Conservation (phyloP, 1,139 yeast genomes). For the Pichia sp. region DNA sequence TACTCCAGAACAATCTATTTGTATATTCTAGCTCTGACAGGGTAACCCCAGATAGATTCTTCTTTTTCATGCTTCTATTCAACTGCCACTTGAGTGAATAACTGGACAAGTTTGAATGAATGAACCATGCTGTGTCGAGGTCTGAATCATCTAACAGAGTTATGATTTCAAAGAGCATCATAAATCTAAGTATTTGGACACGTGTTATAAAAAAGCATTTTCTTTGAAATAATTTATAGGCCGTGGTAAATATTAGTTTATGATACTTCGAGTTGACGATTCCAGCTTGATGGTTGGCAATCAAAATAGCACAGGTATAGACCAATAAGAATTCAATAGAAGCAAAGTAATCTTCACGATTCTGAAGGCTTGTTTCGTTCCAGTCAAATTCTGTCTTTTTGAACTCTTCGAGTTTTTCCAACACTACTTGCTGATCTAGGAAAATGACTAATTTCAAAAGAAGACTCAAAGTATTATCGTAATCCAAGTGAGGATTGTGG, state of each 20-base stretch:
- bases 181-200: slow-evolving; percentile 33
- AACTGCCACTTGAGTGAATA: slow-evolving; percentile 10
- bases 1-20: slow-evolving; percentile 46
- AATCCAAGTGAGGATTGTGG: not conserved
- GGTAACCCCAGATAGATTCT: slow-evolving; percentile 28
- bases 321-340: slow-evolving; percentile 15
- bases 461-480: not conserved
- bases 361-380: not conserved
- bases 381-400: slow-evolving; percentile 26
- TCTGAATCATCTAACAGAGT: slow-evolving; percentile 24
- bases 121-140: slow-evolving; percentile 50
- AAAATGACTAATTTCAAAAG: slow-evolving; percentile 12
- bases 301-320: slow-evolving; percentile 7
- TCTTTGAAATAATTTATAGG: slow-evolving; percentile 6
- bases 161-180: slow-evolving; percentile 32
- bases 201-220: slow-evolving; percentile 1
- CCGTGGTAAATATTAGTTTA: slow-evolving; percentile 10
- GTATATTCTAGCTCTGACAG: slow-evolving; percentile 38
- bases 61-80: slow-evolving; percentile 35
- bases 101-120: slow-evolving; percentile 38
- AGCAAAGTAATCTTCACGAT: slow-evolving; percentile 9
- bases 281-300: not conserved
- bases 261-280: not conserved
- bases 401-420: slow-evolving; percentile 3
- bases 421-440: slow-evolving; percentile 7